Evolutionary conservation across 1,284 basidiomycete species (phyloP), one percentile per base, ranked within the genome.

Genomic region (Tylopilus sp.): DNA sequence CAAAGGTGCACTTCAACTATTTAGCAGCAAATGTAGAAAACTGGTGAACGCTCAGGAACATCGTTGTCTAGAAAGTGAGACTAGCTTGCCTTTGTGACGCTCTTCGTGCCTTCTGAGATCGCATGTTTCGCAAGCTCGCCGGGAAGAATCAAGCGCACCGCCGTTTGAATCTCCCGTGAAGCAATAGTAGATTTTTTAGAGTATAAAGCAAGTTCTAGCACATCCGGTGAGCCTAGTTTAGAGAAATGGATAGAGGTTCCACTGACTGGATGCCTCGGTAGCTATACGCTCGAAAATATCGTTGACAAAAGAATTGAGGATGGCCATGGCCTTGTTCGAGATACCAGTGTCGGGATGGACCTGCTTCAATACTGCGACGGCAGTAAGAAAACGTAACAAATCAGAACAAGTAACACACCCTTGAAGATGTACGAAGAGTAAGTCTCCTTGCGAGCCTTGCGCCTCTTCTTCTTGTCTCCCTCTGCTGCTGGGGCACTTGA

Each of bases 391-490:
- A 7, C 5, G 36, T 11, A 19, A 21, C 12, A 9, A 16, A 7
- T 71, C 84, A 82, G 29, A 31, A 31, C 4, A 18, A 36, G 4
- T 2, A 8, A 25, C 44, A 4, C 19, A 88, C 88, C 88, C 71
- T 93, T 94, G 82, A 94, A 94, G 70, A 95, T 92, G 77, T 95
- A 95, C 1, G 92, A 92, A 44, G 88, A 86, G 76, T 93, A 94
- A 6, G 91, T 92, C 75, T 94, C 92, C 79, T 89, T 91, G 71
- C 88, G 77, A 52, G 81, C 69, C 77, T 92, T 94, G 75, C 87
- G 88, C 71, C 88, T 78, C 77, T 87, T 86, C 81, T 92, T 92
- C 86, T 94, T 93, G 67, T 89, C 84, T 46, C 80, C 84, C 46
- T 73, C 74, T 42, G 69, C 76, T 47, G 72, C 71, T 16, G 78